Evolutionary conservation across 169 alveolate genomes (phyloP), one percentile per base, ranked within the genome.

Genomic region (Cyclospora cayetanensis): DNA sequence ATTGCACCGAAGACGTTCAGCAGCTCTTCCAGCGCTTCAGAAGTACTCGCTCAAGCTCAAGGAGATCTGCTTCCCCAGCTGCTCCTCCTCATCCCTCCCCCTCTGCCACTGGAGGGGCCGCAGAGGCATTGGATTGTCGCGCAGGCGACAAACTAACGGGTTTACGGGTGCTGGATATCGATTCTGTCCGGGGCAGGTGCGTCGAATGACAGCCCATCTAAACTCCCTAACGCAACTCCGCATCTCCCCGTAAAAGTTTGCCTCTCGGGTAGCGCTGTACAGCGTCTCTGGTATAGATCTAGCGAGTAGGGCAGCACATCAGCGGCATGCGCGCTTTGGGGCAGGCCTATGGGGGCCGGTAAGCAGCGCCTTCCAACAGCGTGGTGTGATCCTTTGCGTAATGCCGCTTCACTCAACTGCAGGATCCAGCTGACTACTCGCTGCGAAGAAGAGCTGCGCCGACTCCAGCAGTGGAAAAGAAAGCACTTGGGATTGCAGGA

Each of bases 401-500:
- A n/a, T n/a, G n/a, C n/a, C n/a, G n/a, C n/a, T n/a, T n/a, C n/a
- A n/a, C n/a, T n/a, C n/a, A n/a, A n/a, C n/a, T n/a, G 72, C 72
- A 60, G 72, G 72, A 60, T 60, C 31, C 72, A 60, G 72, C 72
- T 60, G 72, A 60, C 72, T 25, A 60, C 72, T 25, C 72, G 72
- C 20, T 60, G 35, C 72, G 35, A 60, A 25, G 72, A 12, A 25
- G 72, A 60, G 31, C 37, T 60, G 72, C 72, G 7, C 37, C 20
- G 72, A 34, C 72, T 60, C 37, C 72, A 60, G 72, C 20, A 60
- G 72, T 60, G 2, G 72, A 60, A 5, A 34, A 12, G 31, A n/a
- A 25, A 60, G 31, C 18, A 1, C 12, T n/a, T 60, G 29, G 2
- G 31, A n/a, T 11, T 20, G 72, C 20, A 60, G 39, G 72, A 20